Base-by-base conservation (phyloP, 148 eudicot species). In the Suaeda aralocaspica region DNA sequence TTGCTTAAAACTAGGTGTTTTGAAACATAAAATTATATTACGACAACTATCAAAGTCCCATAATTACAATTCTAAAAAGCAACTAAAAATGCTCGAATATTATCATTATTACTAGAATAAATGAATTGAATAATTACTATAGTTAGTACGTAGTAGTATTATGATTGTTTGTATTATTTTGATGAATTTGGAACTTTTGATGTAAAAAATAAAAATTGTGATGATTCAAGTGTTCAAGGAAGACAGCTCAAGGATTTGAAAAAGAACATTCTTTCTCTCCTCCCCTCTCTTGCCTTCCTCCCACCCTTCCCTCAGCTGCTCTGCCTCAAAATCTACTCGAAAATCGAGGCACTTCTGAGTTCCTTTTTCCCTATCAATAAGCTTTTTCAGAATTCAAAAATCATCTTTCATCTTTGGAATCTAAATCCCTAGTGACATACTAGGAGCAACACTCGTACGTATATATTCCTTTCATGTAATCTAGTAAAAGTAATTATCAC, bases 311-410 rank as follows among this genome's bases (percentile, higher is more conserved):
- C 39, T 59, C 25, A 33, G 28, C 52, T 64, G 26, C 50, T 16
- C 62, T 68, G 61, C 33, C 61, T 36, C 60, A 33, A 68, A 75
- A 75, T 76, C 74, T 76, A 46, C 75, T 64, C 74, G 53, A 72
- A 16, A 51, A 51, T 51, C 69, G 62, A 63, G 75, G 75, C n/a
- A 34, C n/a, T 58, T 31, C 39, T 6, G 41, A 7, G 18, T 59
- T 48, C 74, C 58, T 57, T 69, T 69, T 69, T 14, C 18, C 64
- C 31, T 49, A 41, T 25, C 65, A 22, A 59, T 49, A 64, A 74
- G 79, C 85, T 88, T 82, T 84, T 77, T 82, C 75, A 82, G 82
- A 84, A 73, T 82, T 73, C 82, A 67, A 80, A 75, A 76, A 34
- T 55, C 29, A 41, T 48, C 74, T 76, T 28, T 69, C 66, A 57